Conservation (phyloP, 2,329 filamentous ascomycete genomes). For the Fusarium pininemorale region DNA sequence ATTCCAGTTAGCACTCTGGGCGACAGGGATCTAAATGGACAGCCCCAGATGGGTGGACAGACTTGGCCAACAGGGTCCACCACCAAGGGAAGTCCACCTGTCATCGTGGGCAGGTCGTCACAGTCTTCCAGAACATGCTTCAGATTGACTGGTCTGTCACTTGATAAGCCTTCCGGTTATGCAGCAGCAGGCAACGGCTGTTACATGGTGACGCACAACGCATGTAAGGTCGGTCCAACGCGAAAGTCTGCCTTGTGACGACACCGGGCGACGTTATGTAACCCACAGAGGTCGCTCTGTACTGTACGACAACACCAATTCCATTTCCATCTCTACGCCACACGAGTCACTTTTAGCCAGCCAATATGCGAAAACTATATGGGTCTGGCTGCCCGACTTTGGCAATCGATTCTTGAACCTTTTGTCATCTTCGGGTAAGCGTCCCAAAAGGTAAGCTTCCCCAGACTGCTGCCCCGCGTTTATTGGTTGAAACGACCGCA, state of each 20-base stretch:
- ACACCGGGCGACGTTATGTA: background rate
- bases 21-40: constrained; percentile 30
- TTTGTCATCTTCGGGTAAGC: constrained; percentile 27
- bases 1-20: constrained; percentile 3
- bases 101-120: background rate
- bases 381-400: background rate
- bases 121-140: background rate
- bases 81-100: constrained; percentile 1
- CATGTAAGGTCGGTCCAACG: background rate
- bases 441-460: constrained; percentile 16
- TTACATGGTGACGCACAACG: background rate
- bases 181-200: background rate
- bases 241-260: background rate
- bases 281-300: background rate
- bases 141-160: background rate
- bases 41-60: constrained; percentile 16
- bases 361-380: constrained; percentile 4
- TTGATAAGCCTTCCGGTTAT: background rate
- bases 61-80: constrained; percentile 13
- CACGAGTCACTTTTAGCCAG: constrained; percentile 6
- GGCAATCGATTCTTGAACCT: background rate
- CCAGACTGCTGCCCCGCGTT: background rate
- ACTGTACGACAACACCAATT: background rate
- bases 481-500: constrained; percentile 23
- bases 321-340: constrained; percentile 6